Conservation (phyloP, 139 green algal genomes). For the Dunaliella sp. region DNA sequence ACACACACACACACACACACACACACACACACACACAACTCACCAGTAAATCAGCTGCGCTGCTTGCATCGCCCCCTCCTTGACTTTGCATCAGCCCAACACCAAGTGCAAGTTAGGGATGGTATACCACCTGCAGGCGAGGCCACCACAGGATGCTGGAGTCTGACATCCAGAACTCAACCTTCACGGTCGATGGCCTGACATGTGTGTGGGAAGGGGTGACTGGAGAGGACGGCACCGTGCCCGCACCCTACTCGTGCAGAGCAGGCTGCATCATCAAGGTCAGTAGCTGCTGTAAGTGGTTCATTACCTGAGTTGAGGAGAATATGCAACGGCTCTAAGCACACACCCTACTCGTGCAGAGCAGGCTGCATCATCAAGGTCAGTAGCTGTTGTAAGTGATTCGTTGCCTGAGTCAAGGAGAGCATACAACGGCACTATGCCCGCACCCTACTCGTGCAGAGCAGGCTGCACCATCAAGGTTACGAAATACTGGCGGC, state of each 20-base stretch:
- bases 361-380: constrained; percentile 18
- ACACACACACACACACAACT: no score
- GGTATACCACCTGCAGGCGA: no score
- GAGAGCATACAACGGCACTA: no score
- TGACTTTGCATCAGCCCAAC: no score
- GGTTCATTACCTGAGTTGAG: no score
- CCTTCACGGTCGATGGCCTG: background rate
- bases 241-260: background rate
- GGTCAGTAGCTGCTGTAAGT: constrained; percentile 1
- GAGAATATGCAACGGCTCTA: no score
- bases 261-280: constrained; percentile 18
- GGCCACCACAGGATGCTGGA: background rate
- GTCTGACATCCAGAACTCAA: background rate
- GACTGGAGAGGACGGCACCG: background rate
- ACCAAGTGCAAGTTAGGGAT: no score
- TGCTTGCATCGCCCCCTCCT: no score
- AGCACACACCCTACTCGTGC: background rate
- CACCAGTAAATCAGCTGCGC: no score
- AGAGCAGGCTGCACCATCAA: constrained; percentile 17
- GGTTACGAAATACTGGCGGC: no score
- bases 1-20: background rate
- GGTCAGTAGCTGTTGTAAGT: constrained; percentile 1
- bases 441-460: background rate
- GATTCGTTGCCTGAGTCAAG: no score
- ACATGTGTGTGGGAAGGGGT: background rate